Evolutionary conservation across 140 eudicot species (phyloP).

Genomic region (Senecio squalidus): DNA sequence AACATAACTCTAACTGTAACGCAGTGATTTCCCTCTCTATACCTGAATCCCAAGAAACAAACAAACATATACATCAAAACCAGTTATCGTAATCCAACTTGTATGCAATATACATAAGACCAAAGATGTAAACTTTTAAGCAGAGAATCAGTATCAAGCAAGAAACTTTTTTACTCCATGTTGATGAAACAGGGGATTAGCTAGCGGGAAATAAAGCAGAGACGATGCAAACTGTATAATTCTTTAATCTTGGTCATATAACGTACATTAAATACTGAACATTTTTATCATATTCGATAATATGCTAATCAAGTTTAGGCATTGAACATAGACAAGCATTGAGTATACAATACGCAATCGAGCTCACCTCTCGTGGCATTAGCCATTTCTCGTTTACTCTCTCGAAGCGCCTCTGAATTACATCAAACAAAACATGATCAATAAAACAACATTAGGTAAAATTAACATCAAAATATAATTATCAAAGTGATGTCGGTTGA

Average conservation of each 20-base stretch:
- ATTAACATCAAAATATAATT: background rate
- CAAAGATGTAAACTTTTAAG: background rate
- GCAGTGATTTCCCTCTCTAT: constrained; percentile 82
- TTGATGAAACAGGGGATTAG: background rate
- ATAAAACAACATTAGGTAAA: too few relatives aligned
- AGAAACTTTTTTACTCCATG: background rate
- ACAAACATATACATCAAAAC: constrained; percentile 9
- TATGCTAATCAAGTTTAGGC: background rate
- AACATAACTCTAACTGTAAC: constrained; percentile 70
- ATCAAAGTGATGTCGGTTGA: constrained; percentile 2
- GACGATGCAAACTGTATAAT: background rate
- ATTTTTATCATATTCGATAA: background rate
- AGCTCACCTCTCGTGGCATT: constrained; percentile 95
- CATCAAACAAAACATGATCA: background rate
- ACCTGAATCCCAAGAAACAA: constrained; percentile 42
- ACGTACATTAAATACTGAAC: constrained; percentile 1
- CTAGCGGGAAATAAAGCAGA: background rate
- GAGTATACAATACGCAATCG: too few relatives aligned
- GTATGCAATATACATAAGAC: background rate
- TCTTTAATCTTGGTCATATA: background rate
- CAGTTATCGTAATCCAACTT: background rate
- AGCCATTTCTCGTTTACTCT: constrained; percentile 91
- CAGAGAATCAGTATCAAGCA: background rate
- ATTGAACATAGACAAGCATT: background rate
- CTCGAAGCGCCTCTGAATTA: constrained; percentile 78